phyloP scores from a whole-genome alignment of 352 stramenopile genomes.

The Pythium plurisporium region DNA sequence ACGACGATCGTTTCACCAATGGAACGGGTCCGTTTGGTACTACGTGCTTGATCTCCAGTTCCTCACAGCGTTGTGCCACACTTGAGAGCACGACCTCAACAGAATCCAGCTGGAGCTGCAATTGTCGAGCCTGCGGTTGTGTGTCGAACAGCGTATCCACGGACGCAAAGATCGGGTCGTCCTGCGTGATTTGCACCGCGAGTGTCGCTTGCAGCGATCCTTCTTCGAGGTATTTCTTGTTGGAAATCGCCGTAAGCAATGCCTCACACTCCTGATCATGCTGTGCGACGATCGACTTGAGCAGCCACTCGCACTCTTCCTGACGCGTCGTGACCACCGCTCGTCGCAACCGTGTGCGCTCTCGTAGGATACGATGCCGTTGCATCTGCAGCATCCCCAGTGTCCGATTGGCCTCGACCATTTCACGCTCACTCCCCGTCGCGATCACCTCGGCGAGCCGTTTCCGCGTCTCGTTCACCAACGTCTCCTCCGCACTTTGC shows the following conservation, averaged over 20 bases:
- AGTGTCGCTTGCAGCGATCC: constrained; percentile 21
- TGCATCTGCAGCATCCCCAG: constrained; percentile 13
- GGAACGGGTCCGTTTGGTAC: constrained; percentile 1
- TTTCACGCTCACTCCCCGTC: not conserved
- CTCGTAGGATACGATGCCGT: not conserved
- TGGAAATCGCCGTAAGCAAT: constrained; percentile 7
- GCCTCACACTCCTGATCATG: constrained; percentile 18
- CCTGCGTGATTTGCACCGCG: constrained; percentile 15
- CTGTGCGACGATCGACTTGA: constrained; percentile 19
- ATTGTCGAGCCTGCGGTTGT: constrained; percentile 12
- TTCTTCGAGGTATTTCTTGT: constrained; percentile 20
- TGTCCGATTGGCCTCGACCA: constrained; percentile 8
- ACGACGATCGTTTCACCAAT: constrained; percentile 17
- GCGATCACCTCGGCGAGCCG: constrained; percentile 5
- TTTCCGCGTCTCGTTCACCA: constrained; percentile 6
- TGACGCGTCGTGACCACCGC: constrained; percentile 13
- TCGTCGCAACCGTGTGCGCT: constrained; percentile 9
- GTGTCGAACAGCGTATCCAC: constrained; percentile 16
- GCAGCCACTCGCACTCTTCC: constrained; percentile 23
- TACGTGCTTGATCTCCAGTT: not conserved
- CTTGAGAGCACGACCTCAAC: constrained; percentile 1
- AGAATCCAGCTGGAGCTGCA: constrained; percentile 19
- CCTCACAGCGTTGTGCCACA: constrained; percentile 7
- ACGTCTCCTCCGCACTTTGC: not conserved
- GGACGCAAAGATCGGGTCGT: constrained; percentile 24